Evolutionary conservation across 1,139 yeast species (phyloP), one percentile per base, ranked within the genome.

Genomic region (Sugiyamaella sp.): DNA sequence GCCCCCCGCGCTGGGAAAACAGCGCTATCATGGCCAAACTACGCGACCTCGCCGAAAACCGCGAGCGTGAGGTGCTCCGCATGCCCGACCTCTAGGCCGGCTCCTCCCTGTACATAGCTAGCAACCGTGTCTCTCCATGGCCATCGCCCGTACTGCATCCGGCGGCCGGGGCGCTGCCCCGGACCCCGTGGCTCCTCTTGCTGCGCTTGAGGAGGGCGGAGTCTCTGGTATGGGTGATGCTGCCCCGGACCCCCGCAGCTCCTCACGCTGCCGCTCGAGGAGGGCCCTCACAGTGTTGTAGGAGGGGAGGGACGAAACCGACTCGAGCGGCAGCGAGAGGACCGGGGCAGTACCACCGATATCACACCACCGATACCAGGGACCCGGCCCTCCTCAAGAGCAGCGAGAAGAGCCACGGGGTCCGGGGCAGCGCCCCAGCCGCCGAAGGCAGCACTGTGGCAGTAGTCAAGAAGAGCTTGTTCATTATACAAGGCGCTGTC

Each of bases 1-100:
- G 91, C 60, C 97, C 98, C 4, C 91, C 87, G 46, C 79, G 80
- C 65, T 91, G 97, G 96, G 77, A 83, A 67, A 68, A 84, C 56
- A 81, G 89, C 16, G 73, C 79, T 64, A 74, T 93, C 45, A 77
- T 93, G 76, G 69, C 70, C 55, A 69, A 79, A 74, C 74, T 93
- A 61, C 93, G 90, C 68, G 83, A 84, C 49, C 81, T 85, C 63
- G 85, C 95, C 51, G 80, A 81, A 67, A 90, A 89, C 70, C 80
- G 81, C 63, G 86, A 85, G 40, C 79, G 79, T 52, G 90, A 81
- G 66, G 80, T 89, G 41, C 73, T 91, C 71, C 80, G 96, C 67
- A 93, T 93, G 97, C 99, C 99, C 12, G 78, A 80, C 27, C 70
- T 84, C 59, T 60, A 60, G 44, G 21, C 37, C 37, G 17, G 33